Evolutionary conservation across 2,329 filamentous ascomycete species (phyloP).

Genomic region (Aschersonia sp.): DNA sequence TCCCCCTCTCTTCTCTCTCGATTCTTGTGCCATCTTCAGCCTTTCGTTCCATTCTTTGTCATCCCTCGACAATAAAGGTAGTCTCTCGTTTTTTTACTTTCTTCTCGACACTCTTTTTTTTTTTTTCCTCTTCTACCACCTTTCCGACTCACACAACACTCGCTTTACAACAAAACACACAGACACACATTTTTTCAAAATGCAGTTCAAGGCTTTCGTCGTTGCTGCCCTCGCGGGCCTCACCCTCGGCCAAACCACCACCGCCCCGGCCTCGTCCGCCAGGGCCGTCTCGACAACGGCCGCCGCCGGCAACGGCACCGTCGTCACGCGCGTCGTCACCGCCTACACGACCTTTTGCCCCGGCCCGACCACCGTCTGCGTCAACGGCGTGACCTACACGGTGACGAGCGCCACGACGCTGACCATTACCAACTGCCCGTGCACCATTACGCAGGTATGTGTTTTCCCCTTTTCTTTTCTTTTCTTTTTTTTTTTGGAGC

Average conservation of each 20-base stretch:
- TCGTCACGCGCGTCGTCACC: slow-evolving; percentile 20
- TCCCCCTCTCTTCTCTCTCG: too few species aligned
- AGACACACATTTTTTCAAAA: background rate
- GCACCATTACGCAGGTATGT: slow-evolving; percentile 24
- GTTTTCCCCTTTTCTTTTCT: slow-evolving; percentile 4
- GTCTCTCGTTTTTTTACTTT: too few species aligned
- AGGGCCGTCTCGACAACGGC: too few species aligned
- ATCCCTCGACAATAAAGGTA: too few species aligned
- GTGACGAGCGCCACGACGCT: slow-evolving; percentile 38
- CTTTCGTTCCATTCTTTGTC: too few species aligned
- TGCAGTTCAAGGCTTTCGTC: slow-evolving; percentile 1
- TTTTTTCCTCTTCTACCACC: too few species aligned
- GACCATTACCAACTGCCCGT: slow-evolving; percentile 40
- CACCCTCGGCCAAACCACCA: background rate
- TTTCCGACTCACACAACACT: too few species aligned
- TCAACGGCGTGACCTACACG: slow-evolving; percentile 36
- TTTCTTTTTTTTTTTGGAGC: too few species aligned
- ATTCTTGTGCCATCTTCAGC: too few species aligned
- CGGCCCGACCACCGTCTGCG: slow-evolving; percentile 34
- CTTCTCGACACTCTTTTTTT: too few species aligned
- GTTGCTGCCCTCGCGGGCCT: background rate
- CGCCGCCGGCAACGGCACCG: slow-evolving; percentile 9
- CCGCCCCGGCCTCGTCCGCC: background rate
- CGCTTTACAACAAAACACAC: background rate
- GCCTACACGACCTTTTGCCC: slow-evolving; percentile 26